These are phyloP conservation scores for Neofusicoccum umdonicola DNA, from an alignment of 2,329 filamentous ascomycete species.

Conservation along the genomic window DNA sequence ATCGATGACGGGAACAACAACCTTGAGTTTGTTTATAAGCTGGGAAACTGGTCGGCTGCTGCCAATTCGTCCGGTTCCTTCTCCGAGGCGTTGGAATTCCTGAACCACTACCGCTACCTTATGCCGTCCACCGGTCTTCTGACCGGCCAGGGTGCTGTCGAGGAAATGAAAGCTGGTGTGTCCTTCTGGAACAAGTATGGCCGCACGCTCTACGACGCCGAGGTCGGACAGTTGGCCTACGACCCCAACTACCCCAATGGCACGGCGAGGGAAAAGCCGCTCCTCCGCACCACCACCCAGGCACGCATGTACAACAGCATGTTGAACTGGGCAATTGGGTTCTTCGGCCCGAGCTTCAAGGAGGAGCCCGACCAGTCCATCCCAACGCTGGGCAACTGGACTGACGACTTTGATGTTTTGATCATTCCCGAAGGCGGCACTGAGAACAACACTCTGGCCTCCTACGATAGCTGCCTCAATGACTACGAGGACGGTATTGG, in stretches of 20 bases:
- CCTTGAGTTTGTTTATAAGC: constrained; percentile 49
- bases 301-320: constrained; percentile 55
- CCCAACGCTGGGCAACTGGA: constrained; percentile 40
- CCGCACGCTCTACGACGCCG: constrained; percentile 52
- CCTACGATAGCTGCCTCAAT: constrained; percentile 51
- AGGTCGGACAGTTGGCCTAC: constrained; percentile 49
- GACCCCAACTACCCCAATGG: constrained; percentile 46
- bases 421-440: constrained; percentile 51
- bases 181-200: constrained; percentile 57
- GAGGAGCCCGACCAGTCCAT: constrained; percentile 27
- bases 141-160: constrained; percentile 50
- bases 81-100: constrained; percentile 50
- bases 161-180: constrained; percentile 51
- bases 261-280: constrained; percentile 36
- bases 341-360: constrained; percentile 51
- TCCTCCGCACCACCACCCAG: constrained; percentile 55
- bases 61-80: constrained; percentile 36
- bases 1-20: constrained; percentile 52
- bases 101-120: constrained; percentile 53
- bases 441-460: constrained; percentile 51
- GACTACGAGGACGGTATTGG: constrained; percentile 33
- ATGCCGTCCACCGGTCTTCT: constrained; percentile 43
- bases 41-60: constrained; percentile 43
- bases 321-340: constrained; percentile 53
- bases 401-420: constrained; percentile 48